A percentile compares a stretch with the other conserved stretches of the same genome.
Conservation (phyloP, 2,329 filamentous ascomycete genomes). For the Trichophyton equinum region DNA sequence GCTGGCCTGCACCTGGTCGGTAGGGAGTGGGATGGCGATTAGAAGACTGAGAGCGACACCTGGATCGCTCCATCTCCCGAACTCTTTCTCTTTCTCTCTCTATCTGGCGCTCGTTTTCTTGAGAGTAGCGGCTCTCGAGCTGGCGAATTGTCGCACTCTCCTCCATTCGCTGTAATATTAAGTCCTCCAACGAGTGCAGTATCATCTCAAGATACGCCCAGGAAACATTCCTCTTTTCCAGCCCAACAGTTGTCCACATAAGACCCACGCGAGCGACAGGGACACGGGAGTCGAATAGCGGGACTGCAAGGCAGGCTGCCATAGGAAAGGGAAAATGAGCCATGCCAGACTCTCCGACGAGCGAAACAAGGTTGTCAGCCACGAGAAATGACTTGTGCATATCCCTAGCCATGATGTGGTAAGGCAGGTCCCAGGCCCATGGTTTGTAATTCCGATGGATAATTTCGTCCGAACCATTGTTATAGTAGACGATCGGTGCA, state of each 20-base stretch:
- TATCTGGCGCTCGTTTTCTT: conserved; percentile 25
- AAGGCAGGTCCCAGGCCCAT: conserved; percentile 52
- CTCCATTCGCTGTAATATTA: conserved; percentile 42
- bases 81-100: conserved; percentile 20
- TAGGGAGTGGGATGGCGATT: conserved; percentile 9
- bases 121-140: conserved; percentile 13
- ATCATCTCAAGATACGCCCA: conserved; percentile 59
- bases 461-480: conserved; percentile 39
- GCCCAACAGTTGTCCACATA: conserved; percentile 56
- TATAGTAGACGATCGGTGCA: conserved; percentile 54
- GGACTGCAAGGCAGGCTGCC: conserved; percentile 55
- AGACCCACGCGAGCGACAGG: conserved; percentile 60
- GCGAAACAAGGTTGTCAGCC: conserved; percentile 47
- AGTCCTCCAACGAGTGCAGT: conserved; percentile 55
- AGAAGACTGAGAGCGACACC: neutral
- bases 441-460: conserved; percentile 51
- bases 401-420: conserved; percentile 58
- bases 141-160: conserved; percentile 4
- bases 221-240: conserved; percentile 42
- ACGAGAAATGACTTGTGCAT: conserved; percentile 51
- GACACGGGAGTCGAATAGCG: conserved; percentile 52
- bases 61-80: conserved; percentile 14
- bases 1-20: conserved; percentile 25
- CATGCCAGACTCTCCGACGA: conserved; percentile 46
- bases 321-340: conserved; percentile 44